Percentiles rank a stretch among this genome's conserved stretches.
Conservation (phyloP, 768 basidiomycete genomes). For the Kwoniella pini region DNA sequence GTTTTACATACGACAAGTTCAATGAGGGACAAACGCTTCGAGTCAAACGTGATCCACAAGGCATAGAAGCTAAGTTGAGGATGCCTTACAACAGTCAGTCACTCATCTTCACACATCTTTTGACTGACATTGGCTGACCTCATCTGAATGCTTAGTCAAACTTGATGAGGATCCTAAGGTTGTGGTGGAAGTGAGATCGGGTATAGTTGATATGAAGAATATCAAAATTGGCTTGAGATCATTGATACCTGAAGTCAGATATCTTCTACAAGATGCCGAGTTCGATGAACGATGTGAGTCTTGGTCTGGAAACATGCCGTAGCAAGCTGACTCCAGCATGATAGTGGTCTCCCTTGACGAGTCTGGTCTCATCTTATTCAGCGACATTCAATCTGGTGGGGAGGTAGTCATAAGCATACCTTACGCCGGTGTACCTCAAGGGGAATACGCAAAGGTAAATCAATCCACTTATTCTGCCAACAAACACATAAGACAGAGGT, state of each 20-base stretch:
- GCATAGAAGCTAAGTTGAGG: constrained; percentile 64
- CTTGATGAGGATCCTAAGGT: constrained; percentile 42
- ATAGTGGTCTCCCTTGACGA: neutral
- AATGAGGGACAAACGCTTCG: constrained; percentile 57
- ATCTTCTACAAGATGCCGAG: constrained; percentile 8
- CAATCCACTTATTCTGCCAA: neutral
- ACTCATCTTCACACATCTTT: neutral
- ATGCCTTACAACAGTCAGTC: constrained; percentile 50
- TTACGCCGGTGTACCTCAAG: constrained; percentile 43
- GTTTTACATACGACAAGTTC: constrained; percentile 25
- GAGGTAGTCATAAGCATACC: constrained; percentile 45
- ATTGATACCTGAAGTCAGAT: constrained; percentile 18
- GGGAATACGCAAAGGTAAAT: constrained; percentile 56
- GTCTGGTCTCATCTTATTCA: constrained; percentile 10
- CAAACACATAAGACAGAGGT: neutral
- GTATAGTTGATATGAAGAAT: constrained; percentile 35
- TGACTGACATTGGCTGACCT: neutral
- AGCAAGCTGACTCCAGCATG: too few relatives aligned
- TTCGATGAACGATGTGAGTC: constrained; percentile 12
- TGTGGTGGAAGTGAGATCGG: constrained; percentile 44
- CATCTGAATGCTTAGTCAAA: constrained; percentile 26
- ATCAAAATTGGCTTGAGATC: constrained; percentile 19
- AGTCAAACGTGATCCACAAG: constrained; percentile 65
- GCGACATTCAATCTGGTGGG: constrained; percentile 25
- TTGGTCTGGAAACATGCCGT: too few relatives aligned